Evolutionary conservation across 2,329 filamentous ascomycete species (phyloP), one percentile per base, ranked within the genome.

Genomic region (Sporothrix curviconia): DNA sequence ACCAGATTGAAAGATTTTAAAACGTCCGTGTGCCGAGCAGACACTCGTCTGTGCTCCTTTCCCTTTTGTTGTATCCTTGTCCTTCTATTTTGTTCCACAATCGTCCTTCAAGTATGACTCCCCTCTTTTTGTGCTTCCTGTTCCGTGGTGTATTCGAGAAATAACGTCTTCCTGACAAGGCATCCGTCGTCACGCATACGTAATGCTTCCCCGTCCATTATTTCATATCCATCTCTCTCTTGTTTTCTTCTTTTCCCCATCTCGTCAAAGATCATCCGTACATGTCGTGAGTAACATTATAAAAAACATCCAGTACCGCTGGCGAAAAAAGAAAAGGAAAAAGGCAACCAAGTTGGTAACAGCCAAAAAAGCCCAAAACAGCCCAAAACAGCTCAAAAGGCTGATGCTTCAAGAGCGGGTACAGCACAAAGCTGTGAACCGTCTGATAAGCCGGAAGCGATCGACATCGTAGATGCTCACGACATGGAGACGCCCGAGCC

Each of bases 401-500:
- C 19, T n/a, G 39, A 4, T 3, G 14, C 24, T 14, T 34, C 32
- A 7, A 34, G 25, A 22, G 6, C n/a, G n/a, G n/a, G n/a, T n/a
- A n/a, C n/a, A n/a, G n/a, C n/a, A n/a, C n/a, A n/a, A n/a, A n/a
- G n/a, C n/a, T n/a, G n/a, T n/a, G n/a, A n/a, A n/a, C n/a, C n/a
- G n/a, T n/a, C n/a, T n/a, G n/a, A n/a, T n/a, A n/a, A n/a, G n/a
- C n/a, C n/a, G n/a, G n/a, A n/a, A n/a, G n/a, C n/a, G n/a, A n/a
- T n/a, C n/a, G n/a, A n/a, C n/a, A 6, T 25, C n/a, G 14, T 49
- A 34, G 19, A 14, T 15, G 7, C 43, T 62, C 57, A 70, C 3
- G 71, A 72, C 66, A 78, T 73, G 62, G 74, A 74, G 67, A 77
- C 74, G 28, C 76, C 74, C 0, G 78, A 74, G 24, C 77, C 55